Evolutionary conservation across 2,329 filamentous ascomycete genomes (phyloP).

Genomic region (Nemania bipapillata): DNA sequence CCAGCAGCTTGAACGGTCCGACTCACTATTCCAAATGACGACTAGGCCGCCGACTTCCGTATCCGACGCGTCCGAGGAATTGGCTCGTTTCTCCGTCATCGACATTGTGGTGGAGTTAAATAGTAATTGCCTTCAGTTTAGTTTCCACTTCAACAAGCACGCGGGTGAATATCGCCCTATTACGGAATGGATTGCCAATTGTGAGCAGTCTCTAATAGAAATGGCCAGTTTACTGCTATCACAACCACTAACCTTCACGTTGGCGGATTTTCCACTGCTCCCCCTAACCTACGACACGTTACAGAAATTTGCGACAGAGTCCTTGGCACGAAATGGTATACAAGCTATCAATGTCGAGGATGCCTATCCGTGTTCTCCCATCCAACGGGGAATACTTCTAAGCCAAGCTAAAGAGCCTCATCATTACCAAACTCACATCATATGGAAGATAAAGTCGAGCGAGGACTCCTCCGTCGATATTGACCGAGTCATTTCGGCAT

Average conservation of each 20-base stretch:
- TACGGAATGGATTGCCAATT: neutral
- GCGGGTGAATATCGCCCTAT: neutral
- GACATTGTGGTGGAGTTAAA: neutral
- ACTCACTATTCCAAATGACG: conserved; percentile 2
- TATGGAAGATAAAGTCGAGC: neutral
- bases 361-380: conserved; percentile 11
- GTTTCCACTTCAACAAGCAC: neutral
- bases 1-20: neutral
- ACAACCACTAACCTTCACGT: neutral
- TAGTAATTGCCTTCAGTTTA: neutral
- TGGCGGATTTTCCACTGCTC: conserved; percentile 8
- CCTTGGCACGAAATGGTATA: neutral
- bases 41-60: too few species aligned
- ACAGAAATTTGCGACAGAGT: neutral
- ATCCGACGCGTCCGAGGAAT: neutral
- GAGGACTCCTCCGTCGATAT: neutral
- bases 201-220: neutral
- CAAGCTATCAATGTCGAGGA: conserved; percentile 4
- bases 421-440: conserved; percentile 5
- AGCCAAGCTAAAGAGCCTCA: conserved; percentile 4
- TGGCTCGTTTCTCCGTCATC: conserved; percentile 1
- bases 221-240: neutral
- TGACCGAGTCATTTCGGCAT: neutral
- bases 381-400: conserved; percentile 11
- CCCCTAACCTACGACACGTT: neutral